Evolutionary conservation across 768 basidiomycete species (phyloP).

Genomic region (Ramaria rubella): DNA sequence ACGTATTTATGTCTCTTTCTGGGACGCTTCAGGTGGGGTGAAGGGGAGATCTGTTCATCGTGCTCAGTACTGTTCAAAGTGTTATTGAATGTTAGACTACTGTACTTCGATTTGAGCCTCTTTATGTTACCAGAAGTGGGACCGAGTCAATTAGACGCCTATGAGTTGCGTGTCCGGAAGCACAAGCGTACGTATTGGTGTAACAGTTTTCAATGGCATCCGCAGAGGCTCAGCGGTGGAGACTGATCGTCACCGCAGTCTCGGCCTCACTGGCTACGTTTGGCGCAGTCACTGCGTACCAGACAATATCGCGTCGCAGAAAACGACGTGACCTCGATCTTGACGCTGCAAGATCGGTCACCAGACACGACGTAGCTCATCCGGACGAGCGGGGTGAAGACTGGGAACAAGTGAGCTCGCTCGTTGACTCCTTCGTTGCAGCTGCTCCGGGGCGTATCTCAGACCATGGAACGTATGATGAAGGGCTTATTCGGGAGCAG

Average conservation of each 20-base stretch:
- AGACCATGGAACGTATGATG: too few relatives aligned
- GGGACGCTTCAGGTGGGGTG: too few relatives aligned
- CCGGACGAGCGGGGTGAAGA: not conserved
- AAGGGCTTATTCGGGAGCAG: slow-evolving; percentile 81
- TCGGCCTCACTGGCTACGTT: slow-evolving; percentile 59
- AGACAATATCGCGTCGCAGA: slow-evolving; percentile 36
- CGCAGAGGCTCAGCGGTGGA: not conserved
- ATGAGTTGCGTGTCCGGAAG: too few relatives aligned
- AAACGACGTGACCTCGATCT: slow-evolving; percentile 51
- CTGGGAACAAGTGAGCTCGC: not conserved
- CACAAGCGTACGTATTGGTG: too few relatives aligned
- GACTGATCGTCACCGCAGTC: slow-evolving; percentile 60
- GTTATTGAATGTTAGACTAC: too few relatives aligned
- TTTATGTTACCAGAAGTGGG: not conserved
- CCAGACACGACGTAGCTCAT: slow-evolving; percentile 9
- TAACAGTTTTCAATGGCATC: not conserved
- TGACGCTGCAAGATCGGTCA: slow-evolving; percentile 49
- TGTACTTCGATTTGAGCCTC: not conserved
- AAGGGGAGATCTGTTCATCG: too few relatives aligned
- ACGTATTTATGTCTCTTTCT: too few relatives aligned
- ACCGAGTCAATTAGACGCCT: too few relatives aligned
- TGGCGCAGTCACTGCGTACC: slow-evolving; percentile 52
- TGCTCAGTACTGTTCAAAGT: too few relatives aligned
- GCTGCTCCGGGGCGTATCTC: too few relatives aligned
- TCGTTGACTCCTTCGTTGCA: not conserved